Evolutionary conservation across 495 filamentous ascomycete genomes (phyloP).

Genomic region (Penicillium arizonense): DNA sequence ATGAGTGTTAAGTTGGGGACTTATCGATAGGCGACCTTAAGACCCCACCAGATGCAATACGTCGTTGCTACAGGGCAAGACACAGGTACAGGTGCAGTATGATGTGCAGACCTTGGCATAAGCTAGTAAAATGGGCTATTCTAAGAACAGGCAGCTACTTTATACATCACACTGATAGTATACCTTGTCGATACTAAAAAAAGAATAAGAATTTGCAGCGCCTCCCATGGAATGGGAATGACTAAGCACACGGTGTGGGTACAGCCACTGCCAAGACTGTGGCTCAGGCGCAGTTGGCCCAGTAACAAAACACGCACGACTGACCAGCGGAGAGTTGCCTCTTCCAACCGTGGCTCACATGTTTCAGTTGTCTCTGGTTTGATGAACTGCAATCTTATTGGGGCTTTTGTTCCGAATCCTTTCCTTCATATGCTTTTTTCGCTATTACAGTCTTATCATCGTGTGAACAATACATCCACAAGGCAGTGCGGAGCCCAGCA

Average conservation of each 20-base stretch:
- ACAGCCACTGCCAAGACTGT: conserved; percentile 6
- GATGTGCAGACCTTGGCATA: background rate
- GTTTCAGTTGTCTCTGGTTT: conserved; percentile 5
- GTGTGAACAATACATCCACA: conserved; percentile 7
- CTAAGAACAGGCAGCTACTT: conserved; percentile 1
- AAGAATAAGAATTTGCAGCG: conserved; percentile 7
- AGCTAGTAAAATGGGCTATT: background rate
- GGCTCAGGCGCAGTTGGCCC: conserved; percentile 31
- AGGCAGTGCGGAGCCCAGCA: conserved; percentile 15
- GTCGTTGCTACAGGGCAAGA: background rate
- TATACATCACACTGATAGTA: background rate
- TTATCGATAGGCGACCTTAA: conserved; percentile 16
- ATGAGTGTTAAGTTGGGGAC: background rate
- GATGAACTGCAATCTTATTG: conserved; percentile 3
- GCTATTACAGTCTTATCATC: background rate
- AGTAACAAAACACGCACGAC: conserved; percentile 23
- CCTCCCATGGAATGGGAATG: conserved; percentile 2
- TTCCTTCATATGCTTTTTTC: background rate
- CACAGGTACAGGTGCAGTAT: background rate
- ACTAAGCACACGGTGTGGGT: background rate
- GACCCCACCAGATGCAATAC: conserved; percentile 2
- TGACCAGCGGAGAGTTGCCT: conserved; percentile 3
- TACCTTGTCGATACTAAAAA: conserved; percentile 3
- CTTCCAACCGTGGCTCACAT: conserved; percentile 14
- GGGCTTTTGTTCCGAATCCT: background rate